phyloP scores from a whole-genome alignment of 2,329 filamentous ascomycete genomes.

The Geosmithia morbida region DNA sequence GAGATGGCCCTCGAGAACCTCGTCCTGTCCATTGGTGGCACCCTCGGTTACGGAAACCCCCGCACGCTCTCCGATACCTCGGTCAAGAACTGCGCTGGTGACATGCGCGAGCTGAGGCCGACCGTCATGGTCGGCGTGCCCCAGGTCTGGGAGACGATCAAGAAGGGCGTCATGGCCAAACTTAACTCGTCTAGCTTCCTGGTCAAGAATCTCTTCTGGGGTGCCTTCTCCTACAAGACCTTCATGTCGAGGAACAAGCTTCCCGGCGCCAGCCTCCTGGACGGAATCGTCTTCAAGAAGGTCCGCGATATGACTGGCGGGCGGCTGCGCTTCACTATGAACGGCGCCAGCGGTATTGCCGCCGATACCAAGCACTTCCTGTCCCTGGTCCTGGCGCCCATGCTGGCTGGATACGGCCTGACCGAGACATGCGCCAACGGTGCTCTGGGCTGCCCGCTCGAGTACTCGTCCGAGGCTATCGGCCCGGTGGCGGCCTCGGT shows the following conservation, averaged over 20 bases:
- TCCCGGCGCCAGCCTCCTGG: slow-evolving; percentile 56
- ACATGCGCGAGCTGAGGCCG: slow-evolving; percentile 83
- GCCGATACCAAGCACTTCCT: slow-evolving; percentile 82
- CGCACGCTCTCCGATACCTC: slow-evolving; percentile 77
- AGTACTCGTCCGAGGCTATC: slow-evolving; percentile 65
- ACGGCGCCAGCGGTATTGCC: slow-evolving; percentile 82
- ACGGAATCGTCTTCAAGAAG: slow-evolving; percentile 80
- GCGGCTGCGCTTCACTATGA: slow-evolving; percentile 77
- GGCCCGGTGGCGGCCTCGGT: slow-evolving; percentile 65
- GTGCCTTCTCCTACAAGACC: slow-evolving; percentile 43
- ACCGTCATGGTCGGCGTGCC: slow-evolving; percentile 90
- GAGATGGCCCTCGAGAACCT: slow-evolving; percentile 94
- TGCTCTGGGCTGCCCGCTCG: slow-evolving; percentile 66
- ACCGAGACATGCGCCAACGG: slow-evolving; percentile 87
- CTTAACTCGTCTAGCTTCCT: slow-evolving; percentile 60
- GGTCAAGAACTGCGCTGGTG: slow-evolving; percentile 79
- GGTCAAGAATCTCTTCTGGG: slow-evolving; percentile 65
- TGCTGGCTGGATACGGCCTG: slow-evolving; percentile 88
- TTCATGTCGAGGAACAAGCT: slow-evolving; percentile 43
- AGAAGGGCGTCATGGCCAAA: slow-evolving; percentile 79
- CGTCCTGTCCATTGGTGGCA: slow-evolving; percentile 76
- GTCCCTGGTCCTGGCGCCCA: slow-evolving; percentile 81
- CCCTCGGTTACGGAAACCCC: slow-evolving; percentile 84
- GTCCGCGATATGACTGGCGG: slow-evolving; percentile 85
- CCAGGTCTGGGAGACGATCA: slow-evolving; percentile 92